A percentile compares a stretch with the other conserved stretches of the same genome.
Evolutionary conservation across 2,329 filamentous ascomycete species (phyloP).

Genomic region (Aspergillus arachidicola): DNA sequence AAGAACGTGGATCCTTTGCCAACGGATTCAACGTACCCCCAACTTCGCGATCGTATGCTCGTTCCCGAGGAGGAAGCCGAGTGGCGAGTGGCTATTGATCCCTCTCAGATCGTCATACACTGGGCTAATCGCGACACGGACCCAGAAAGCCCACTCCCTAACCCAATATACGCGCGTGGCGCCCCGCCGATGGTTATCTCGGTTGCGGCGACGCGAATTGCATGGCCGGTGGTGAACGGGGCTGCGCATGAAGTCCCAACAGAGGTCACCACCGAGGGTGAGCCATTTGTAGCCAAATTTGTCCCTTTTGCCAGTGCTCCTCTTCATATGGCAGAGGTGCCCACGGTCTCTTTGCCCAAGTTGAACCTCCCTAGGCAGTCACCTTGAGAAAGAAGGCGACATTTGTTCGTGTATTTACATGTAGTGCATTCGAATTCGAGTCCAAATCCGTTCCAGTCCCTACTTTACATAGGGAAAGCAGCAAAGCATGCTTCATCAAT

Average conservation of each 20-base stretch:
- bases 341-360: slow-evolving; percentile 20
- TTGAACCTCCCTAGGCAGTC: slow-evolving; percentile 6
- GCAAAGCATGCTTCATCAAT: neutral
- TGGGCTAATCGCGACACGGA: neutral
- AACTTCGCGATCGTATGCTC: slow-evolving; percentile 4
- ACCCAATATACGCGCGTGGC: slow-evolving; percentile 4
- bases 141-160: neutral
- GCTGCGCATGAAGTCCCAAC: slow-evolving; percentile 37
- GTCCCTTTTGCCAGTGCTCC: slow-evolving; percentile 53
- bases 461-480: neutral
- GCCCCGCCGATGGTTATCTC: neutral
- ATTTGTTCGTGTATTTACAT: neutral
- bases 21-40: neutral
- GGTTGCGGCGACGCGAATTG: slow-evolving; percentile 36
- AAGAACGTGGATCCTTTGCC: neutral
- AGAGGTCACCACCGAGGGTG: slow-evolving; percentile 31
- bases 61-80: neutral
- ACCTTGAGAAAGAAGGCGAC: neutral
- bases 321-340: slow-evolving; percentile 51
- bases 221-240: slow-evolving; percentile 39
- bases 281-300: slow-evolving; percentile 40
- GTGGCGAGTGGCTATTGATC: neutral
- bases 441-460: neutral
- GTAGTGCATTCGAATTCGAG: too few relatives aligned
- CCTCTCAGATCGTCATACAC: neutral